A percentile compares a stretch with the other conserved stretches of the same genome.
These are phyloP conservation scores for Daldinia grandis DNA, from an alignment of 495 filamentous ascomycete genomes.

Conservation along the genomic window DNA sequence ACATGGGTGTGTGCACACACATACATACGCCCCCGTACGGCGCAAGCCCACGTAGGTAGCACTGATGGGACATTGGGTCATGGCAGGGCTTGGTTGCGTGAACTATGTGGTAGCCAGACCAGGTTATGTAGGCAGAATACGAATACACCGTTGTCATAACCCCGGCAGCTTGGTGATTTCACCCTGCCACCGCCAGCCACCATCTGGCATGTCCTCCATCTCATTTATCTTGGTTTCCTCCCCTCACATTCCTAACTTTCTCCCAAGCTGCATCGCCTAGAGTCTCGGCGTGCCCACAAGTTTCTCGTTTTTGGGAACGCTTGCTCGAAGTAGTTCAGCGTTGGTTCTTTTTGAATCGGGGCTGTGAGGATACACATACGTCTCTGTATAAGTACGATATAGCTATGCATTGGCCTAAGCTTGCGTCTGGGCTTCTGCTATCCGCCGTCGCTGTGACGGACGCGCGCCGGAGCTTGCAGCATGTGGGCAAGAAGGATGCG, in stretches of 20 bases:
- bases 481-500: constrained; percentile 47
- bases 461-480: constrained; percentile 48
- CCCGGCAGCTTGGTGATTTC: constrained; percentile 13
- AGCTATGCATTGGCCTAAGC: constrained; percentile 42
- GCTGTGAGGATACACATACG: neutral
- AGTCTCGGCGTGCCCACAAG: constrained; percentile 24
- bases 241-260: constrained; percentile 2
- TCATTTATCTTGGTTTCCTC: constrained; percentile 18
- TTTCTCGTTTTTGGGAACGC: constrained; percentile 16
- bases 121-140: constrained; percentile 1
- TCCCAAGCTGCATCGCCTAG: constrained; percentile 20
- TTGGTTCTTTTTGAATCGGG: constrained; percentile 7
- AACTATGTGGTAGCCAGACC: constrained; percentile 12
- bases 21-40: too few relatives aligned
- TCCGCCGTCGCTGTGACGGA: constrained; percentile 39
- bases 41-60: constrained; percentile 2
- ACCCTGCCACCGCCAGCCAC: constrained; percentile 2
- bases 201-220: neutral
- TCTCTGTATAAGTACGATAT: constrained; percentile 2
- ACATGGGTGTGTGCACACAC: neutral
- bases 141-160: constrained; percentile 9
- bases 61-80: constrained; percentile 21
- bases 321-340: constrained; percentile 2
- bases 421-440: constrained; percentile 43
- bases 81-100: constrained; percentile 24